Evolutionary conservation across 345 rosid genomes (phyloP), one percentile per base, ranked within the genome.

Genomic region (Eucalyptus sp.): DNA sequence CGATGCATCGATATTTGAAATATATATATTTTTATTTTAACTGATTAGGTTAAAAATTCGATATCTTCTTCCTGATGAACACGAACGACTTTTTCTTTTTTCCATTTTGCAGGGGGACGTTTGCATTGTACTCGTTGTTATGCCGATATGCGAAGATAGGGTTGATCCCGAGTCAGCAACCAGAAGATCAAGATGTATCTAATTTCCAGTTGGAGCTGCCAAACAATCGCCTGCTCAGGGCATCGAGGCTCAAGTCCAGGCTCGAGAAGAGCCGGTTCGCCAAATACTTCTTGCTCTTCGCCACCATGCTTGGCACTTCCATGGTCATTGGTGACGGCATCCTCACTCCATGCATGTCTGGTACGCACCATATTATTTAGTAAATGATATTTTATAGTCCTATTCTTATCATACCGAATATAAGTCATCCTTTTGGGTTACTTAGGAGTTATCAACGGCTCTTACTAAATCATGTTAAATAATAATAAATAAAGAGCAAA

Each of bases 321-420:
- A 94, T 95, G 96, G 94, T 95, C 91, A 89, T 95, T 44, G 96
- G 96, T 24, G 96, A 95, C 24, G 95, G 96, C 10, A 87, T 95
- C 90, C 95, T 95, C 52, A 93, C 95, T 29, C 95, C 96, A 1
- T 92, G 93, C 90, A 94, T 95, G 48, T 95, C 95, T 31, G 95
- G 95, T 94, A 79, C 5, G 11, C 20, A 41, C 46, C 27, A 3
- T 22, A 10, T 41, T 20, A 76, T 18, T 76, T 37, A 18, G 46
- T 33, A 18, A 71, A 37, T 71, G 7, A 17, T 3, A 17, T 71
- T 71, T 71, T 68, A 71, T 71, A 71, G 27, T 20, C 41, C 27
- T 10, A 37, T 37, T 76, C 27, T 20, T 76, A 37, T 4, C 76
- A 1, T 20, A 11, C 27, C 14, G 12, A 20, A 10, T 76, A 37